Evolutionary conservation across 805 yeast genomes (phyloP), one percentile per base, ranked within the genome.

Genomic region (Wickerhamiella dianesei): DNA sequence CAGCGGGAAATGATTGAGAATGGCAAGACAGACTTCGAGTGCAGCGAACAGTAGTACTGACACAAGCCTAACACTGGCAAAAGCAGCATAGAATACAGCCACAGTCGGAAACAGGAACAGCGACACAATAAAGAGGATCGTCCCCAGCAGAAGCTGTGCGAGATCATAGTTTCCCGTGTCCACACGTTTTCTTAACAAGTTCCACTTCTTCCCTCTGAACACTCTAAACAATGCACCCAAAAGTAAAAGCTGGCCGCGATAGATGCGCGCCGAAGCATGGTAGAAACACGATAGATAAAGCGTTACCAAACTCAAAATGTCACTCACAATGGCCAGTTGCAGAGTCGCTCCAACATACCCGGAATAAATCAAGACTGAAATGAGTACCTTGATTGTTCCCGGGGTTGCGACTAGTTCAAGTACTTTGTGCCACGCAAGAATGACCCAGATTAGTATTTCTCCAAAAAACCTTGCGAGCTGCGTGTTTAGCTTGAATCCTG

Each of bases 401-500:
- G 49, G 52, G 21, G 40, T 41, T 6, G 48, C 40, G 13, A 46
- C 35, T 13, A 17, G 19, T 13, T 4, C 21, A 9, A 53, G 45
- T 2, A 41, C 29, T n/a, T 41, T 50, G 8, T 60, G 54, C 80
- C 95, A 84, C 50, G 81, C 75, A 41, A 75, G 75, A 21, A 88
- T 70, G 12, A 87, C 82, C 96, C 96, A 89, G 8, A 82, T 59
- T 54, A 84, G 81, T 43, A 92, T 64, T 48, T 86, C 94, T 35
- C 95, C 95, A 60, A 89, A 71, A 57, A 92, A 94, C 14, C 69
- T 71, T 0, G 96, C 84, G 17, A 92, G 69, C 57, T 87, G 96
- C 49, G 77, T 80, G 61, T 92, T 92, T 45, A 92, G 73, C 59
- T 92, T 92, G 56, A 92, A 78, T 3, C 98, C 98, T 14, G 89